phyloP scores from a whole-genome alignment of 2,329 filamentous ascomycete species.

The Colletotrichum tabaci region DNA sequence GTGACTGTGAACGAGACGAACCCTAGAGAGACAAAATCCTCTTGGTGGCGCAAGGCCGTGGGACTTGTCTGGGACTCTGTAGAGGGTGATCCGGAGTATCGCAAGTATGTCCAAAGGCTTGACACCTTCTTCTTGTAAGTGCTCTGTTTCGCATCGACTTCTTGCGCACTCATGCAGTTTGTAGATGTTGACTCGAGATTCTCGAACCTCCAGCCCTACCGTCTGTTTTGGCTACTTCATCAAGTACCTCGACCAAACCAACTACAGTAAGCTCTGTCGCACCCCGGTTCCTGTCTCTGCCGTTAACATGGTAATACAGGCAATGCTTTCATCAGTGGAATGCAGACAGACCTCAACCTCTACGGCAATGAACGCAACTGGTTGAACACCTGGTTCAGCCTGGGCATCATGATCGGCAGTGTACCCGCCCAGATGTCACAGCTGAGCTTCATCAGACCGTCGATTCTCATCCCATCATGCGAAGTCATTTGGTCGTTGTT shows the following conservation, averaged over 20 bases:
- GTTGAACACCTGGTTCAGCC: slow-evolving; percentile 44
- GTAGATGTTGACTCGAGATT: background rate
- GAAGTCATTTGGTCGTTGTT: slow-evolving; percentile 46
- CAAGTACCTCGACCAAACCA: slow-evolving; percentile 49
- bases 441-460: slow-evolving; percentile 47
- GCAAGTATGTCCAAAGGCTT: slow-evolving; percentile 25
- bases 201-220: background rate
- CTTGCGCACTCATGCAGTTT: background rate
- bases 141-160: background rate
- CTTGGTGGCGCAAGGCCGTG: slow-evolving; percentile 23
- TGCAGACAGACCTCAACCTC: slow-evolving; percentile 47
- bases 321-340: slow-evolving; percentile 48
- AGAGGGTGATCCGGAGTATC: slow-evolving; percentile 30
- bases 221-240: slow-evolving; percentile 34
- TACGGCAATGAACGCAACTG: slow-evolving; percentile 47
- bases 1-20: background rate
- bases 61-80: slow-evolving; percentile 31
- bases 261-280: slow-evolving; percentile 45
- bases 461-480: slow-evolving; percentile 47
- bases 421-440: slow-evolving; percentile 48
- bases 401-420: slow-evolving; percentile 46
- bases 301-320: slow-evolving; percentile 4
- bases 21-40: background rate
- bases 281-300: slow-evolving; percentile 16
- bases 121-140: slow-evolving; percentile 32